Evolutionary conservation across 345 rosid species (phyloP).

Genomic region (Melaleuca alternifolia): DNA sequence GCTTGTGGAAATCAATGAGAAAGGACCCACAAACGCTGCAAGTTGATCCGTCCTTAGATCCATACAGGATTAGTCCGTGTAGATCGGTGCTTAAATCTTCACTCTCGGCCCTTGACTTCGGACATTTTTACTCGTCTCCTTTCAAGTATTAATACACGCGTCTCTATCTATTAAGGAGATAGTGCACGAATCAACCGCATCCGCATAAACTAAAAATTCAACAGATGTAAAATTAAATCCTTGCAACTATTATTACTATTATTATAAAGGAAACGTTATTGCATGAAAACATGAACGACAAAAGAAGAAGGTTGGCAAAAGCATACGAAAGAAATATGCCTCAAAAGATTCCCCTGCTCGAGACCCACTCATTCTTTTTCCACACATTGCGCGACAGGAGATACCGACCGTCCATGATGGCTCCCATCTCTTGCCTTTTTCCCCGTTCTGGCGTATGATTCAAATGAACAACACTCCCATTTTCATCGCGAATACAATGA

Average conservation of each 20-base stretch:
- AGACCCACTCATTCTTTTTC: neutral
- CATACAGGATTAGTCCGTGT: neutral
- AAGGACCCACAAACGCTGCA: neutral
- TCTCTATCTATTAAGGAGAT: neutral
- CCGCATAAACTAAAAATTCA: neutral
- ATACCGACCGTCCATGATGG: neutral
- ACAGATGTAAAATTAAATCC: neutral
- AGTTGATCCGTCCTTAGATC: neutral
- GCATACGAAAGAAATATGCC: neutral
- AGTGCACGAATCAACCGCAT: neutral
- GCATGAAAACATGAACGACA: neutral
- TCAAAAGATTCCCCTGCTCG: neutral
- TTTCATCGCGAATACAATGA: neutral
- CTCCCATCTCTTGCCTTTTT: neutral
- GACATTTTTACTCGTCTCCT: too few relatives aligned
- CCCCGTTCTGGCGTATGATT: neutral
- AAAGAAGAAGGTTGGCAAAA: neutral
- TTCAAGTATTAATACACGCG: neutral
- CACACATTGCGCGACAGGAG: neutral
- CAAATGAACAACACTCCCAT: neutral
- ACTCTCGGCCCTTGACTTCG: fast-evolving
- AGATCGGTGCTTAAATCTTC: neutral
- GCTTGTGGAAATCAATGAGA: neutral
- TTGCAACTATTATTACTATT: too few relatives aligned
- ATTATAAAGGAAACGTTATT: neutral